phyloP scores from a whole-genome alignment of 495 filamentous ascomycete species.

The Beverwykella pulmonaria region DNA sequence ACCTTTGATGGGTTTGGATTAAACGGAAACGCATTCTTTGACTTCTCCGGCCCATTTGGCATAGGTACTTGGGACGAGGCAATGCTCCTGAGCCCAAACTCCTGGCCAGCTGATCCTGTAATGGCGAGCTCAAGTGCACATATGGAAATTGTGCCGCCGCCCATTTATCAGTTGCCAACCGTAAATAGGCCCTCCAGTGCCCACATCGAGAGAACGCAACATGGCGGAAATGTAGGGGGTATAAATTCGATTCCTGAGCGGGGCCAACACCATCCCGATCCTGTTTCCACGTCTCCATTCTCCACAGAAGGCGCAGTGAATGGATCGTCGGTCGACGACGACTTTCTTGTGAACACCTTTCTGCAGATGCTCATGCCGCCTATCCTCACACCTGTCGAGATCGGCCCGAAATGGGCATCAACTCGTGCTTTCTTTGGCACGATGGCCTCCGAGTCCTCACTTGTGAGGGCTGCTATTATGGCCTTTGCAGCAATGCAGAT shows the following conservation, averaged over 20 bases:
- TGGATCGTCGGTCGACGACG: not conserved
- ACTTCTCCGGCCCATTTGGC: slow-evolving; percentile 20
- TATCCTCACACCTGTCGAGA: slow-evolving; percentile 27
- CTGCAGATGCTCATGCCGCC: slow-evolving; percentile 32
- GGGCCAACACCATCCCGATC: slow-evolving; percentile 8
- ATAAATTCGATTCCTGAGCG: slow-evolving; percentile 5
- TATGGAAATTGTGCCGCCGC: slow-evolving; percentile 11
- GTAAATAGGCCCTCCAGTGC: not conserved
- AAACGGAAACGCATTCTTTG: slow-evolving; percentile 22
- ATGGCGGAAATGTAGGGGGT: not conserved
- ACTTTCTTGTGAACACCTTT: slow-evolving; percentile 23
- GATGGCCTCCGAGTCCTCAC: slow-evolving; percentile 17
- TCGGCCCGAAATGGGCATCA: slow-evolving; percentile 29
- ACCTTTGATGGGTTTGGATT: slow-evolving; percentile 14
- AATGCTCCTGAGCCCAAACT: slow-evolving; percentile 27
- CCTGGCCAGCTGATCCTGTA: slow-evolving; percentile 17
- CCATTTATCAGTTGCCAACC: not conserved
- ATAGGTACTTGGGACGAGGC: slow-evolving; percentile 30
- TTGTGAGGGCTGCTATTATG: slow-evolving; percentile 22
- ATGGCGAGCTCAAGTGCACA: not conserved
- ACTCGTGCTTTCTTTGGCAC: slow-evolving; percentile 25
- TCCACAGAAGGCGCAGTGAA: slow-evolving; percentile 6
- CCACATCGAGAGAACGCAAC: not conserved
- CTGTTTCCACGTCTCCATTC: slow-evolving; percentile 23
- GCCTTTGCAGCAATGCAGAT: slow-evolving; percentile 32